Base-by-base conservation (phyloP, 2,329 filamentous ascomycete species). In the Aspergillus niger region DNA sequence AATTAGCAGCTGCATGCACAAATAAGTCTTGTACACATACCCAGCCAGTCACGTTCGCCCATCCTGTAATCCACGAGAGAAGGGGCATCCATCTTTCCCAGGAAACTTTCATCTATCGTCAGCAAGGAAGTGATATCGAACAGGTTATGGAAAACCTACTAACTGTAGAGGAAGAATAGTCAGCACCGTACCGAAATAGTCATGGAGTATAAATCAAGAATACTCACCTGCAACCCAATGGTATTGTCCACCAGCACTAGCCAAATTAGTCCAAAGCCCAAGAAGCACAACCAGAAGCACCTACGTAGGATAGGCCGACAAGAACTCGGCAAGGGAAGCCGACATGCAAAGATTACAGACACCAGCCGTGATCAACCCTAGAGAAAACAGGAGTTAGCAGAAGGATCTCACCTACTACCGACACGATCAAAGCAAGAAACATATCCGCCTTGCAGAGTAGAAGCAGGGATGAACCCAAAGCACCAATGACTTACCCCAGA, bases 261-360 rank as follows among this genome's bases (percentile, higher is more conserved):
- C 17, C 22, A 44, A 11, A 59, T 71, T 54, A 72, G 65, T 60
- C 8, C 13, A 17, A 22, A 7, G 30, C 17, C 0, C 5, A n/a
- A 22, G 4, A 2, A 28, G 5, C 28, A 49, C 13, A 49, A 52
- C 17, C 4, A 15, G 2, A n/a, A 36, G 7, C 41, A 70, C 72
- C 67, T 58, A 75, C 72, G 79, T 86, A 24, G 78, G 83, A 70
- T 87, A 90, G 0, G 87, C 86, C 0, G 86, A 88, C 8, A 90
- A 78, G 69, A 90, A 91, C 72, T 91, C 89, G 51, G 89, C 88
- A 28, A 91, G 80, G 3, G 86, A 89, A 8, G 86, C 83, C 5
- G 89, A 87, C 39, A 91, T 81, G 66, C 86, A 89, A 8, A 91
- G 70, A 67, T 91, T 91, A 77, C 89, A 91, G 50, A 91, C 67